Evolutionary conservation across 2,329 filamentous ascomycete genomes (phyloP).

Genomic region (Penicillium sclerotiorum): DNA sequence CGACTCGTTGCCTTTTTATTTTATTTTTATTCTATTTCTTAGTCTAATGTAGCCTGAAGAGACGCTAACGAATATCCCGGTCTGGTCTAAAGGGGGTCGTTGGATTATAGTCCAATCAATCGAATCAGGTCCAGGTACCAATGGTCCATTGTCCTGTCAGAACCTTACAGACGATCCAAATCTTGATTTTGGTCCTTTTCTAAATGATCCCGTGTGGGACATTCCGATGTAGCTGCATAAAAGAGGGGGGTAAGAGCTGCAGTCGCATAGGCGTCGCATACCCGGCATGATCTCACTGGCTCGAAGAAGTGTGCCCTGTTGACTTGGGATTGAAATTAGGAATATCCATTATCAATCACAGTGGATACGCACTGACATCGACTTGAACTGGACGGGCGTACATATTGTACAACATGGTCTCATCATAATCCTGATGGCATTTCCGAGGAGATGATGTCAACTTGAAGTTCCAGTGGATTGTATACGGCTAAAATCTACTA

Average conservation of each 20-base stretch:
- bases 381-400: background rate
- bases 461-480: too few species aligned
- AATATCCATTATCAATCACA: constrained; percentile 20
- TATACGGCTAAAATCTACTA: too few species aligned
- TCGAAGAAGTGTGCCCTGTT: background rate
- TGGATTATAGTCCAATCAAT: constrained; percentile 1
- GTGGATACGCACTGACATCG: constrained; percentile 8
- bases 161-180: constrained; percentile 13
- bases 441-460: constrained; percentile 7
- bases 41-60: too few species aligned
- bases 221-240: constrained; percentile 8
- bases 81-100: background rate
- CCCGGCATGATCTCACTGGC: constrained; percentile 9
- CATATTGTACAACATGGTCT: too few species aligned
- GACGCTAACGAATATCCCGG: background rate
- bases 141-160: constrained; percentile 19
- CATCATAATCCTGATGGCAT: too few species aligned
- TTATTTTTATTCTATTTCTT: too few species aligned
- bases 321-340: background rate
- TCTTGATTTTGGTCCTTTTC: constrained; percentile 17
- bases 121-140: constrained; percentile 10
- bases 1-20: too few species aligned
- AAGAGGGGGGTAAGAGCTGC: constrained; percentile 6
- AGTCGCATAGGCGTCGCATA: background rate
- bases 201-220: constrained; percentile 11